Percentiles rank a stretch among this genome's conserved stretches.
Evolutionary conservation across 78 protist genomes (phyloP).

Genomic region (Dictyostelium citrinum): DNA sequence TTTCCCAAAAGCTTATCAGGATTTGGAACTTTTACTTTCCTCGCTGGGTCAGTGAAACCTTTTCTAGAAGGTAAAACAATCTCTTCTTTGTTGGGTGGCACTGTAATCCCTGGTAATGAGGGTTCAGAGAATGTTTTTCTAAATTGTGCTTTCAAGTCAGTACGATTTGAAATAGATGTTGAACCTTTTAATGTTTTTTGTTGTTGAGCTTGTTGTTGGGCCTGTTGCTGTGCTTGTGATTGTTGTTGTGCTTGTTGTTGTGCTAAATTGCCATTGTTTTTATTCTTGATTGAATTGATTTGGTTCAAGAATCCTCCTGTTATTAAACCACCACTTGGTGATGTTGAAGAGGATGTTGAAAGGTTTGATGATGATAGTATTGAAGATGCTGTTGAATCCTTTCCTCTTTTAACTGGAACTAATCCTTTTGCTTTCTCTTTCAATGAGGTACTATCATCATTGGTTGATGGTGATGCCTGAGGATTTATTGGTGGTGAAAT

Average conservation of each 20-base stretch:
- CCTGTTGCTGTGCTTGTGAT: conserved; percentile 10
- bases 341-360: neutral
- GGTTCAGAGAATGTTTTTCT: conserved; percentile 61
- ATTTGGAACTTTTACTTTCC: conserved; percentile 30
- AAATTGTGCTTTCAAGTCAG: neutral
- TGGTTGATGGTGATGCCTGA: neutral
- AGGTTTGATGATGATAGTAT: neutral
- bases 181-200: conserved; percentile 6
- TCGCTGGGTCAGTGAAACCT: conserved; percentile 56
- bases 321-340: neutral
- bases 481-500: conserved; percentile 19
- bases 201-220: neutral
- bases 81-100: conserved; percentile 4
- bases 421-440: neutral
- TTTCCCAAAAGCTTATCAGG: conserved; percentile 43
- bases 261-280: neutral
- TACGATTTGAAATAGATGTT: neutral
- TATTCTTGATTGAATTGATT: neutral
- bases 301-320: neutral
- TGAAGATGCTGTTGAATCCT: neutral
- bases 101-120: neutral
- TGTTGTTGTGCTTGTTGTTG: neutral
- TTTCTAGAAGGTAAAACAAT: conserved; percentile 25
- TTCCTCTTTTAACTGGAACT: neutral
- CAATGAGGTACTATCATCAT: neutral